Percentiles rank a stretch among this genome's conserved stretches.
Conservation (phyloP, 176 grass and related monocot species). For the Pharus latifolius region DNA sequence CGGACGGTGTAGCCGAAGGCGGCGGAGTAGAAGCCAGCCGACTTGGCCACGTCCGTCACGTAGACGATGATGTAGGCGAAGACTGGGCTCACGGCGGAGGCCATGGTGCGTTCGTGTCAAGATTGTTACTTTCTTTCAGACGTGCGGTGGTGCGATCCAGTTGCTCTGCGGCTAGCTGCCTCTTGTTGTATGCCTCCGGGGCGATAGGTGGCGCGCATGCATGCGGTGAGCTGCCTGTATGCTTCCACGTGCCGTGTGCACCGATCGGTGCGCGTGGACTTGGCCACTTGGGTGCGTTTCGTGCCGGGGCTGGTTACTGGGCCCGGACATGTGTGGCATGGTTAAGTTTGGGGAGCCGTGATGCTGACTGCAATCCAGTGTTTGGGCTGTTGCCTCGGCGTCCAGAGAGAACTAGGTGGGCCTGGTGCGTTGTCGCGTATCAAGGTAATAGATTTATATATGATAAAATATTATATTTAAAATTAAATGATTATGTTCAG, state of each 20-base stretch:
- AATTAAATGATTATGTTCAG: too few relatives aligned
- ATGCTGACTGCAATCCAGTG: too few relatives aligned
- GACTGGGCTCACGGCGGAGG: constrained; percentile 19
- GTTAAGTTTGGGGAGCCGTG: too few relatives aligned
- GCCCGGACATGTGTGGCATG: not conserved
- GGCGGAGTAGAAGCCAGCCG: constrained; percentile 53
- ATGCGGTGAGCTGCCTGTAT: not conserved
- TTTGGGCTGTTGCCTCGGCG: too few relatives aligned
- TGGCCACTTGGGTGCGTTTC: not conserved
- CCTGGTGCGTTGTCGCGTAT: too few relatives aligned
- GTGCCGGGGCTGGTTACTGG: not conserved
- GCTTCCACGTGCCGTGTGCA: constrained; percentile 2
- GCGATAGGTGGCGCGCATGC: constrained; percentile 41
- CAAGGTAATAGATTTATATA: too few relatives aligned
- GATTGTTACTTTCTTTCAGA: not conserved
- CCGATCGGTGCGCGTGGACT: not conserved
- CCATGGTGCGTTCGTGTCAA: constrained; percentile 11
- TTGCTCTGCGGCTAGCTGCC: not conserved
- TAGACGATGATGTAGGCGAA: constrained; percentile 59
- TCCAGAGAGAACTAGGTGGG: too few relatives aligned
- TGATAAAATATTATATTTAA: too few relatives aligned
- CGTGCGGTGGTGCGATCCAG: not conserved
- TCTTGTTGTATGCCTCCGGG: not conserved
- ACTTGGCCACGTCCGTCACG: constrained; percentile 44
- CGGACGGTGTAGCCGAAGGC: constrained; percentile 74